These are phyloP conservation scores for Hypoxylon sp. DNA, from an alignment of 2,329 filamentous ascomycete species.

Conservation along the genomic window DNA sequence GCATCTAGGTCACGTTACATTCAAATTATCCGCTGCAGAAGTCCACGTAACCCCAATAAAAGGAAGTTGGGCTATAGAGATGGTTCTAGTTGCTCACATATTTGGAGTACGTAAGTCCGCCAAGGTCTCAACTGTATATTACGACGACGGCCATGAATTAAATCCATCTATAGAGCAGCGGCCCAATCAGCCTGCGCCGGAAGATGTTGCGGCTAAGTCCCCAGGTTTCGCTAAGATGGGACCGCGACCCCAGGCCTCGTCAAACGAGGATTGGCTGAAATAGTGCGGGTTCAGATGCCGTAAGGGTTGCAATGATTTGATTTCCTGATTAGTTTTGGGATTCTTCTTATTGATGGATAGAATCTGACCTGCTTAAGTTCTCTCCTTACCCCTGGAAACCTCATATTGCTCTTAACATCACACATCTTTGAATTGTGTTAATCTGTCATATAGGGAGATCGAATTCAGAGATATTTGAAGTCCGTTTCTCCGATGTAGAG, in stretches of 20 bases:
- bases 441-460: neutral
- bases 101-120: neutral
- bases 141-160: conserved; percentile 21
- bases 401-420: neutral
- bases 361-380: neutral
- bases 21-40: conserved; percentile 27
- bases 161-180: neutral
- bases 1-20: conserved; percentile 18
- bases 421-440: neutral
- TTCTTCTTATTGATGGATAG: neutral
- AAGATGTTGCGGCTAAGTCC: conserved; percentile 38
- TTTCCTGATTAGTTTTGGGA: neutral
- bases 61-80: neutral
- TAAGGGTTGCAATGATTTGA: neutral
- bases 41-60: conserved; percentile 31
- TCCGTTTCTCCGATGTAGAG: neutral
- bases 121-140: conserved; percentile 9
- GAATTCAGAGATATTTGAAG: neutral
- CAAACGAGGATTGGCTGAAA: conserved; percentile 7
- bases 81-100: neutral
- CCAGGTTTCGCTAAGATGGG: conserved; percentile 18
- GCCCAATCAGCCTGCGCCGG: conserved; percentile 23
- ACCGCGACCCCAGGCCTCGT: conserved; percentile 19
- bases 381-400: neutral
- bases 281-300: conserved; percentile 15